These are phyloP conservation scores for Neurospora sp. DNA, from an alignment of 495 filamentous ascomycete species.

Conservation along the genomic window DNA sequence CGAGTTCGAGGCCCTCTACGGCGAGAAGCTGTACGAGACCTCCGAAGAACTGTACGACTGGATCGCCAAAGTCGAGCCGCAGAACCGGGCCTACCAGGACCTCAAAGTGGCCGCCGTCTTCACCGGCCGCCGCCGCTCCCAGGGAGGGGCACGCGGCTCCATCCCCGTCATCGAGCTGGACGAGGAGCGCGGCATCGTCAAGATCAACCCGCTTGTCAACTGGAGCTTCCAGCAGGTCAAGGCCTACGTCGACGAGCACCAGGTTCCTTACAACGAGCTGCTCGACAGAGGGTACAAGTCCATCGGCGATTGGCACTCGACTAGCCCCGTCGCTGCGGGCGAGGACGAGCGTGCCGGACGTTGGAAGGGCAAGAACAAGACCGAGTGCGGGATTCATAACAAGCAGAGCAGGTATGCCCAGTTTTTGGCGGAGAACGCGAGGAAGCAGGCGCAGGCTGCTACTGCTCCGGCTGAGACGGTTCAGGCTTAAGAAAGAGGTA, in stretches of 20 bases:
- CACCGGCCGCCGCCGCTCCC: constrained; percentile 85
- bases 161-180: constrained; percentile 87
- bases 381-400: constrained; percentile 98
- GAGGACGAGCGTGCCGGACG: constrained; percentile 96
- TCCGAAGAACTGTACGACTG: constrained; percentile 91
- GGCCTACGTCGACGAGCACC: constrained; percentile 70
- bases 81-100: constrained; percentile 82
- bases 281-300: constrained; percentile 93
- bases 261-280: constrained; percentile 89
- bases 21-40: constrained; percentile 74
- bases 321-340: constrained; percentile 75
- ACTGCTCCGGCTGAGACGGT: neutral
- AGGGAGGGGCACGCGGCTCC: constrained; percentile 85
- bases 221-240: constrained; percentile 89
- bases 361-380: constrained; percentile 92
- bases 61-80: constrained; percentile 93
- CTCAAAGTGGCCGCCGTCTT: constrained; percentile 85
- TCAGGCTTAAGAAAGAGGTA: neutral
- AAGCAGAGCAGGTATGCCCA: constrained; percentile 84
- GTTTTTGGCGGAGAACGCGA: constrained; percentile 67
- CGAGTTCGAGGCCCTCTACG: constrained; percentile 74
- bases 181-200: constrained; percentile 77
- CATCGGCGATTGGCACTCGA: constrained; percentile 96
- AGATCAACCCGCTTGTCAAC: constrained; percentile 97
- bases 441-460: constrained; percentile 31